Conservation (phyloP, 2,329 filamentous ascomycete genomes). For the Periconia macrospinosa region DNA sequence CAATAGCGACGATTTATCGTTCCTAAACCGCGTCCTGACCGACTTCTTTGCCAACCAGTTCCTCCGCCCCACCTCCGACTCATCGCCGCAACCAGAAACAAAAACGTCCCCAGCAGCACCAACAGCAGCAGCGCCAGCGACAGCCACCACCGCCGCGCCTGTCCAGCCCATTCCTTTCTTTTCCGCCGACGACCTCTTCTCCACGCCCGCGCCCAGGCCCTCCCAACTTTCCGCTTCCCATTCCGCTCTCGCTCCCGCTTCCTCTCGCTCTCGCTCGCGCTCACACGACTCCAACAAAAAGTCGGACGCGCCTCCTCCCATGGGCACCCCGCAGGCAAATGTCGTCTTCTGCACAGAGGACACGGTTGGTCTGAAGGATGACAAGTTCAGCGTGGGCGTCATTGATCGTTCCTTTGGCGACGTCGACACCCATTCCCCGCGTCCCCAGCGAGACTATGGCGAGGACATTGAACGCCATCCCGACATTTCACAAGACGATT, state of each 20-base stretch:
- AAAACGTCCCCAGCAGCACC: not conserved
- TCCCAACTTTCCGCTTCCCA: not conserved
- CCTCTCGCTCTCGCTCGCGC: slow-evolving; percentile 1
- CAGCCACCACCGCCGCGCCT: not conserved
- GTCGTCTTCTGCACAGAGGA: slow-evolving; percentile 46
- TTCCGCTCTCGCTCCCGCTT: not conserved
- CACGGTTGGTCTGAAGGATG: slow-evolving; percentile 43
- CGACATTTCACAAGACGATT: slow-evolving; percentile 35
- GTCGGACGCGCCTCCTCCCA: slow-evolving; percentile 2
- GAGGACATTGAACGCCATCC: slow-evolving; percentile 41
- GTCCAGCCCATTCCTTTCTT: slow-evolving; percentile 21
- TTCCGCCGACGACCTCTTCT: slow-evolving; percentile 18
- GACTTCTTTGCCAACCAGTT: too few species aligned
- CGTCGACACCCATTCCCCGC: slow-evolving; percentile 50
- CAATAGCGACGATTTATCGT: too few species aligned
- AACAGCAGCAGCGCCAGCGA: not conserved
- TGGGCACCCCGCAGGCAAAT: slow-evolving; percentile 15
- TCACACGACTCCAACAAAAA: not conserved
- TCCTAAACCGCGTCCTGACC: slow-evolving; percentile 25
- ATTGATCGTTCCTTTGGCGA: slow-evolving; percentile 48
- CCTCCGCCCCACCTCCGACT: slow-evolving; percentile 10
- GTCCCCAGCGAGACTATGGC: slow-evolving; percentile 44
- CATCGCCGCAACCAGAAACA: slow-evolving; percentile 9
- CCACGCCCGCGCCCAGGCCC: not conserved
- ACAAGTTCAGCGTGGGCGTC: slow-evolving; percentile 46